phyloP scores from a whole-genome alignment of 2,329 filamentous ascomycete genomes.

The Geosmithia flava region DNA sequence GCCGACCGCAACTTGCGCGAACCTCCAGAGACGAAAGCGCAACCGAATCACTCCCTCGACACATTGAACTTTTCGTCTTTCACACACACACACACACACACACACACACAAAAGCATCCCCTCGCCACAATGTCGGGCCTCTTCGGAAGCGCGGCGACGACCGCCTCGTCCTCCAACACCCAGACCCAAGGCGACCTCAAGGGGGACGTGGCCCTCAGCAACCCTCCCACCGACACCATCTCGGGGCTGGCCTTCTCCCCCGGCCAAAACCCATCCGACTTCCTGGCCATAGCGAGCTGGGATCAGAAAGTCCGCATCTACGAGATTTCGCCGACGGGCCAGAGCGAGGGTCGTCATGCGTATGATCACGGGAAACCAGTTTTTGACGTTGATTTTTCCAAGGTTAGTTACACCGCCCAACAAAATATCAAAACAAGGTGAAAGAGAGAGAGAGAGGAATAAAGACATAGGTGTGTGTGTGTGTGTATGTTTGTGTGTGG shows the following conservation, averaged over 20 bases:
- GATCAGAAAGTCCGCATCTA: slow-evolving; percentile 98
- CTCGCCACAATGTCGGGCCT: slow-evolving; percentile 45
- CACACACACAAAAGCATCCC: slow-evolving; percentile 7
- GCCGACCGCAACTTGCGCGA: too few relatives aligned
- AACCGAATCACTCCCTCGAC: too few relatives aligned
- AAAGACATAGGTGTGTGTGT: not conserved
- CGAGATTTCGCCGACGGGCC: slow-evolving; percentile 67
- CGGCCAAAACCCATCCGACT: slow-evolving; percentile 44
- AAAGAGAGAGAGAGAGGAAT: not conserved
- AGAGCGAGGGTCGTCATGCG: slow-evolving; percentile 72
- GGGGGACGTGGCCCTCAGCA: slow-evolving; percentile 69
- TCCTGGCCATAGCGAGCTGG: slow-evolving; percentile 87
- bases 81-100: too few relatives aligned
- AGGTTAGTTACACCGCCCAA: slow-evolving; percentile 42
- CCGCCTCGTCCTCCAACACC: slow-evolving; percentile 39
- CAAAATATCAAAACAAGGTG: not conserved
- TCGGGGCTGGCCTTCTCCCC: slow-evolving; percentile 78
- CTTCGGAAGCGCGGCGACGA: slow-evolving; percentile 40
- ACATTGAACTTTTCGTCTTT: not conserved
- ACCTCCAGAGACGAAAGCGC: too few relatives aligned
- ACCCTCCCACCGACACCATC: slow-evolving; percentile 79
- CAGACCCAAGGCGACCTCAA: slow-evolving; percentile 84
- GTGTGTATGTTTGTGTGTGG: too few relatives aligned
- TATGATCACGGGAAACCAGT: slow-evolving; percentile 83
- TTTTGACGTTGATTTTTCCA: slow-evolving; percentile 76